phyloP scores from a whole-genome alignment of 257 asterid genomes.

The Primulina huaijiensis region DNA sequence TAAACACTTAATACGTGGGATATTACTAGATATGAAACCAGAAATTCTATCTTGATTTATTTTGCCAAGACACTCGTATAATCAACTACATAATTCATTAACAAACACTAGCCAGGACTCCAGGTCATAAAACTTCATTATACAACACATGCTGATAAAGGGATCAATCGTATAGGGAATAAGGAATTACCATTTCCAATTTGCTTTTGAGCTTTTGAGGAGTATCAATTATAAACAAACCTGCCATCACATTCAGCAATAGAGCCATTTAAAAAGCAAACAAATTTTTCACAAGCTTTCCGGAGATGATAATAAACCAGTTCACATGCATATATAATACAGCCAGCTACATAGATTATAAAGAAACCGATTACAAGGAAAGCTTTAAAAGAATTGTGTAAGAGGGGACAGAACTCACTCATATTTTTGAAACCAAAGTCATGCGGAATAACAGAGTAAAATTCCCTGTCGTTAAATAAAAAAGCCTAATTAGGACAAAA shows the following conservation, averaged over 20 bases:
- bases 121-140: constrained; percentile 7
- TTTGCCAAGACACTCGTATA: not conserved
- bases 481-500: constrained; percentile 17
- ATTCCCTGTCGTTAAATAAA: constrained; percentile 63
- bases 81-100: not conserved
- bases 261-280: constrained; percentile 22
- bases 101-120: constrained; percentile 14
- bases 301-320: not conserved
- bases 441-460: constrained; percentile 88
- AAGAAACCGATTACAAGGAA: constrained; percentile 7
- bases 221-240: constrained; percentile 81
- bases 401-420: constrained; percentile 54
- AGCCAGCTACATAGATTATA: constrained; percentile 3
- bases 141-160: constrained; percentile 14
- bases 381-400: constrained; percentile 17
- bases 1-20: not conserved
- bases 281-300: constrained; percentile 13
- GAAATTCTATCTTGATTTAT: constrained; percentile 8
- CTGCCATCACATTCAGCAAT: constrained; percentile 43
- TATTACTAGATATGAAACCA: constrained; percentile 6
- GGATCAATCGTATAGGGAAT: constrained; percentile 17
- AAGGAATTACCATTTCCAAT: constrained; percentile 75
- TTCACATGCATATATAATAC: not conserved
- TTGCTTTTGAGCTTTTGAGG: constrained; percentile 84
- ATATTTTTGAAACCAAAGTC: constrained; percentile 82